Evolutionary conservation across 495 filamentous ascomycete genomes (phyloP).

Genomic region (Penicillium canescens): DNA sequence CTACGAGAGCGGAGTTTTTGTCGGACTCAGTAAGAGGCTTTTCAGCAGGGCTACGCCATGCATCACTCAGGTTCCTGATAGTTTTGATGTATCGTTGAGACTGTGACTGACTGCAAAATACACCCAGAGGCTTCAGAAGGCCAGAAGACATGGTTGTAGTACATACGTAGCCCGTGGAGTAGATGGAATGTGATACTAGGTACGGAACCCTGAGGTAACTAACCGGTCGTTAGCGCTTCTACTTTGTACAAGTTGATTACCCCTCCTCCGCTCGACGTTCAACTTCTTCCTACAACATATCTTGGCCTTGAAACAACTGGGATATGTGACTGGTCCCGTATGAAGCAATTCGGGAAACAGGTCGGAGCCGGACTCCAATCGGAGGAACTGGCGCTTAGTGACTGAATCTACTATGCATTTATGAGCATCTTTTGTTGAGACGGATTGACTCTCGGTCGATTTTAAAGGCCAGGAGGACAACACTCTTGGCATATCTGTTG

Average conservation of each 20-base stretch:
- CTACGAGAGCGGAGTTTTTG: constrained; percentile 7
- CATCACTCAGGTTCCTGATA: constrained; percentile 17
- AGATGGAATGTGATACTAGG: too few species aligned
- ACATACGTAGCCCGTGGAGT: too few species aligned
- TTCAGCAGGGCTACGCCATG: constrained; percentile 15
- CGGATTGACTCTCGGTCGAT: not conserved
- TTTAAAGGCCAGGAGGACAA: not conserved
- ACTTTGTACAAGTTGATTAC: too few species aligned
- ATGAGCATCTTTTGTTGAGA: constrained; percentile 6
- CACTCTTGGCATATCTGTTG: constrained; percentile 9
- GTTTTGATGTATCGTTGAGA: constrained; percentile 17
- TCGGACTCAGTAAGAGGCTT: constrained; percentile 5
- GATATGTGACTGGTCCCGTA: too few species aligned
- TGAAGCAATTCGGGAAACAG: not conserved
- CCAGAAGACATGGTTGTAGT: constrained; percentile 10
- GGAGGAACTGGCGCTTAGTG: not conserved
- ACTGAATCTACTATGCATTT: constrained; percentile 6
- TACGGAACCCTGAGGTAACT: too few species aligned
- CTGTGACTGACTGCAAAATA: constrained; percentile 17
- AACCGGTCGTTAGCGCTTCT: too few species aligned
- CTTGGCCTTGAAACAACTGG: too few species aligned
- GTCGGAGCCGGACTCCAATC: not conserved
- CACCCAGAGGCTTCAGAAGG: constrained; percentile 16
- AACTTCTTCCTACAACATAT: too few species aligned
- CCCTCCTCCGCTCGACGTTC: too few species aligned